Base-by-base conservation (phyloP, 2,329 filamentous ascomycete species). In the Cladophialophora chaetospira region DNA sequence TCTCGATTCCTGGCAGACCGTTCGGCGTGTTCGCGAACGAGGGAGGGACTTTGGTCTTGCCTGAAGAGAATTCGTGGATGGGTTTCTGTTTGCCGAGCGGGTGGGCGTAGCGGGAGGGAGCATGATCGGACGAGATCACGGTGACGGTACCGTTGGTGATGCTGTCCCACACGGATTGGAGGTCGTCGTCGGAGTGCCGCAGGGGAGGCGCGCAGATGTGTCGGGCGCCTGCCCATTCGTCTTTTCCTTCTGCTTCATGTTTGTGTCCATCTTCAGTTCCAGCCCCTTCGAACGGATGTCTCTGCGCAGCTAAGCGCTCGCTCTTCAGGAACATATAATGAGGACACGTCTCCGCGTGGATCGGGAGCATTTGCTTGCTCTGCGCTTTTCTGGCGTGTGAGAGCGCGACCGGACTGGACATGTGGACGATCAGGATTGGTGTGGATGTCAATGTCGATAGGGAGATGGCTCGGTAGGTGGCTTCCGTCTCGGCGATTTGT, bases 261-360 rank as follows among this genome's bases (percentile, higher is more conserved):
- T 8, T 21, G 35, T 49, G 29, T 13, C 17, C 40, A 28, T 17
- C n/a, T n/a, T n/a, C n/a, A n/a, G n/a, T n/a, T n/a, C 65, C 68
- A 35, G 60, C 38, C 29, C 43, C 72, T 65, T 64, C 67, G 55
- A 67, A 74, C 55, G 47, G 61, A 61, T 68, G 70, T 67, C 55
- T 70, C 67, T 58, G 58, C 21, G 54, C 54, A 4, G 50, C 63
- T 3, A 81, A 69, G 38, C 75, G 70, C 4, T 75, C 70, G 13
- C 76, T 74, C 1, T 78, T 77, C 10, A 84, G 70, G 58, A 80
- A 80, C 17, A 84, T 72, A 60, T 84, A 84, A 52, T 84, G 81
- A 2, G 81, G 82, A 65, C 82, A 84, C 1, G 81, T 84, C 67
- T 83, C 81, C 0, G 78, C 81, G 60, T 81, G 78, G 17, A 84